Evolutionary conservation across 176 grass and related monocot genomes (phyloP), one percentile per base, ranked within the genome.

Genomic region (Tillandsia leiboldiana): DNA sequence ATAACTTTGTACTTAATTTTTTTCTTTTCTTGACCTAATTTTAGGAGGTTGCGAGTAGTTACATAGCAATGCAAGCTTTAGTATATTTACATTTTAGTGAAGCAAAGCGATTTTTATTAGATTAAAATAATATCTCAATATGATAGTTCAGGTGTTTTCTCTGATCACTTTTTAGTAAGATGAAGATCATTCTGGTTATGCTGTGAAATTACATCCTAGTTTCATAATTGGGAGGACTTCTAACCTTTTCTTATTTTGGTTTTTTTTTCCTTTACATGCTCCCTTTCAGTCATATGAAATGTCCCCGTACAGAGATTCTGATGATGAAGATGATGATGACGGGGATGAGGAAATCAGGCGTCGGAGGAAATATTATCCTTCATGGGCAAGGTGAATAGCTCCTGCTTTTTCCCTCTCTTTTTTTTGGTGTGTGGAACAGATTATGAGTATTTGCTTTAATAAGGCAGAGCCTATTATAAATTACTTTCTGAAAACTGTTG

Each of bases 291-390:
- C 75, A 3, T 91, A 96, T 82, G 81, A 80, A 64, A 89, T 96
- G 81, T 80, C 85, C 53, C 85, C 92, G 17, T 96, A 78, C 58
- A 69, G 77, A 73, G 80, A 88, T 62, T 88, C 92, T 80, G 86
- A 84, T 77, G 82, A 79, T 61, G 85, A 91, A 48, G 81, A 73
- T 49, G 75, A 67, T 13, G 81, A 80, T 13, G 33, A 66, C 17
- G 71, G 73, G 13, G 29, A 80, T 71, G 73, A 75, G 66, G 78
- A 86, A 83, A n/a, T 72, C 50, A 84, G 69, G 50, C 72, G 73
- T 26, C 70, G 14, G 58, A 70, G 48, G 67, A 96, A 87, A 73
- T 80, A 58, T 10, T 73, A 88, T 79, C 83, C 85, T 75, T 81
- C 66, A 58, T 96, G 85, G 88, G 59, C 85, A 67, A 73, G 78